A percentile compares a stretch with the other conserved stretches of the same genome.
These are phyloP conservation scores for Podospora conica DNA, from an alignment of 495 filamentous ascomycete species.

Conservation along the genomic window DNA sequence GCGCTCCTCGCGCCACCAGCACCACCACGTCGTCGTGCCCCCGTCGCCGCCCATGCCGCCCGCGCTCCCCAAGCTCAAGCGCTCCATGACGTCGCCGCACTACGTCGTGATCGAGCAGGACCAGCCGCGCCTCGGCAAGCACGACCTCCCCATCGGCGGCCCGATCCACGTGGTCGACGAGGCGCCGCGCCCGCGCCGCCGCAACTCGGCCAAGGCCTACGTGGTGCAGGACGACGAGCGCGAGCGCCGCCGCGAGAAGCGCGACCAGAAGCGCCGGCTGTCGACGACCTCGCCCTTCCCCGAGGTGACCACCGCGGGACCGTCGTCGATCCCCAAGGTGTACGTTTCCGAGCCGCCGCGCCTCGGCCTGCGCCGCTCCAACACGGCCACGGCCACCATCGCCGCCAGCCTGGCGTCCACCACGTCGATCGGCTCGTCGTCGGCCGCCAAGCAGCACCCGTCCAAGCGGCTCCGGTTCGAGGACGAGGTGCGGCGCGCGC, in stretches of 20 bases:
- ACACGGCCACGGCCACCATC: conserved; percentile 23
- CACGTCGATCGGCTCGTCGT: conserved; percentile 7
- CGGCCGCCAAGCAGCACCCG: conserved; percentile 20
- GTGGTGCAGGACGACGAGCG: conserved; percentile 22
- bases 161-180: conserved; percentile 20
- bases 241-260: conserved; percentile 22
- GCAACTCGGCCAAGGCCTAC: conserved; percentile 15
- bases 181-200: conserved; percentile 12
- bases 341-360: conserved; percentile 9
- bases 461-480: conserved; percentile 30
- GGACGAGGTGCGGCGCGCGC: conserved; percentile 24
- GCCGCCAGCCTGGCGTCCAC: conserved; percentile 18
- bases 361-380: conserved; percentile 14
- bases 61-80: conserved; percentile 14
- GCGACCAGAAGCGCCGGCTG: conserved; percentile 15
- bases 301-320: conserved; percentile 11
- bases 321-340: conserved; percentile 1
- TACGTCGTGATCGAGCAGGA: conserved; percentile 25
- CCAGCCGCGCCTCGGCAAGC: conserved; percentile 13
- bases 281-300: conserved; percentile 12
- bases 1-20: conserved; percentile 14
- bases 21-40: conserved; percentile 4
- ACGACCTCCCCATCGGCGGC: conserved; percentile 19
- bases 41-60: background rate
- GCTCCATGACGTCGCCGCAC: conserved; percentile 19